These are phyloP conservation scores for Botrytis sinoallii DNA, from an alignment of 2,329 filamentous ascomycete genomes.

Conservation along the genomic window DNA sequence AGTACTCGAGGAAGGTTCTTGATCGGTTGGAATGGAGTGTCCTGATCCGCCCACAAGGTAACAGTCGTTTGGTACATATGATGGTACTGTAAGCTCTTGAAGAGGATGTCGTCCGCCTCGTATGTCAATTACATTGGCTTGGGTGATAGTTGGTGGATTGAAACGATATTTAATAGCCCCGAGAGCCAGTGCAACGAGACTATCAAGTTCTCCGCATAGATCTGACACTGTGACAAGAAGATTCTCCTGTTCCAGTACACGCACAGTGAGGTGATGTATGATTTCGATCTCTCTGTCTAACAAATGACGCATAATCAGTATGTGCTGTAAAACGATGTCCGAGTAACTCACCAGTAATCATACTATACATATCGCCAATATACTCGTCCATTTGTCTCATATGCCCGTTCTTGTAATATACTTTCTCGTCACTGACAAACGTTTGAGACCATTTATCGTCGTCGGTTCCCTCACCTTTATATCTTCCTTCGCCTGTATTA, in stretches of 20 bases:
- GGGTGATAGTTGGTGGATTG: slow-evolving; percentile 64
- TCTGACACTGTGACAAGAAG: slow-evolving; percentile 69
- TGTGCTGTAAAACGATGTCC: neutral
- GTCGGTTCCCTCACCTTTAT: slow-evolving; percentile 55
- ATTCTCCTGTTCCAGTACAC: slow-evolving; percentile 65
- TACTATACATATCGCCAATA: slow-evolving; percentile 80
- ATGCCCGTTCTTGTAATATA: slow-evolving; percentile 82
- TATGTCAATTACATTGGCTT: slow-evolving; percentile 69
- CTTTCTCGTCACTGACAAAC: slow-evolving; percentile 67
- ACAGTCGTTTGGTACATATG: slow-evolving; percentile 82
- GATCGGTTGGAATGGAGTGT: slow-evolving; percentile 25
- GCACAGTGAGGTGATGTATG: slow-evolving; percentile 70
- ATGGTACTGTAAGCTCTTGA: slow-evolving; percentile 77
- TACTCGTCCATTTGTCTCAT: slow-evolving; percentile 79
- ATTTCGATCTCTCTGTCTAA: slow-evolving; percentile 86
- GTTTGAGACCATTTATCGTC: slow-evolving; percentile 71
- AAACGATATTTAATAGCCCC: slow-evolving; percentile 75
- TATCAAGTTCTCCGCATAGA: slow-evolving; percentile 82
- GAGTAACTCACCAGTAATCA: slow-evolving; percentile 65
- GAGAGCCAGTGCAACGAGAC: slow-evolving; percentile 73
- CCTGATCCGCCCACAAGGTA: slow-evolving; percentile 60
- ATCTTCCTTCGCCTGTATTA: slow-evolving; percentile 56
- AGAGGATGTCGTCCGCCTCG: slow-evolving; percentile 79
- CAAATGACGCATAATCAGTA: neutral
- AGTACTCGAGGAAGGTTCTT: neutral